Evolutionary conservation across 1,284 basidiomycete genomes (phyloP).

Genomic region (Schizophyllum commune): DNA sequence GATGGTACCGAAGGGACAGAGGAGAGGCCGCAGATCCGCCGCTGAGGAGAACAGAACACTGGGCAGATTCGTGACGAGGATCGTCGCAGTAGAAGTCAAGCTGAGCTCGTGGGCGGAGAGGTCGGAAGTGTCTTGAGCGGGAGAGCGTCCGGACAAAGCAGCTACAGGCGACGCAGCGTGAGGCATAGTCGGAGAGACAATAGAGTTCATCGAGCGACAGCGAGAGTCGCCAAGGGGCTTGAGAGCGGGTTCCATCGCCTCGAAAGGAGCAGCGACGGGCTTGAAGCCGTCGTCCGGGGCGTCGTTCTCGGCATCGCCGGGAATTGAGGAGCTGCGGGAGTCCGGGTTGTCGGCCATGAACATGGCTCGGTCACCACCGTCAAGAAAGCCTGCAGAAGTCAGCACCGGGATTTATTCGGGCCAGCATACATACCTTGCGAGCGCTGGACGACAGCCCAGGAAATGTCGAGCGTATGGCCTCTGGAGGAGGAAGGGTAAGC

Average conservation of each 20-base stretch:
- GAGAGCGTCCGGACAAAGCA: conserved; percentile 8
- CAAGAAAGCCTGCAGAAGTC: conserved; percentile 74
- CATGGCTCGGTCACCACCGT: conserved; percentile 63
- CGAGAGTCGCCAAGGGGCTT: not conserved
- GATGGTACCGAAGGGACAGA: conserved; percentile 64
- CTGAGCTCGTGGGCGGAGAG: conserved; percentile 26
- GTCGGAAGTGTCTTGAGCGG: conserved; percentile 8
- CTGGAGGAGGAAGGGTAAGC: conserved; percentile 25
- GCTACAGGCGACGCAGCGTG: conserved; percentile 17
- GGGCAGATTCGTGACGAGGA: conserved; percentile 61
- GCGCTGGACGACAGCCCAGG: conserved; percentile 77
- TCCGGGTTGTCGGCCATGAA: conserved; percentile 26
- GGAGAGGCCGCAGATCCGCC: conserved; percentile 61
- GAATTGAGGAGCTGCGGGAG: conserved; percentile 25
- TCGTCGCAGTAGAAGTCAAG: conserved; percentile 35
- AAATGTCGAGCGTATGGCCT: conserved; percentile 65
- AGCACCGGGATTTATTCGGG: too few species aligned
- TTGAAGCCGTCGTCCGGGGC: conserved; percentile 10
- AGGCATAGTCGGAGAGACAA: conserved; percentile 15
- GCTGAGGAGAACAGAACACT: conserved; percentile 56
- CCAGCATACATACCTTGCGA: conserved; percentile 58
- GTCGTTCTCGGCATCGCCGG: conserved; percentile 11
- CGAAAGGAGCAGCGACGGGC: not conserved
- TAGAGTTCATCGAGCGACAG: not conserved
- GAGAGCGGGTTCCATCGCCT: conserved; percentile 2